Conservation (phyloP, 164 flowering plant species). For the Chloranthus sessilifolius region DNA sequence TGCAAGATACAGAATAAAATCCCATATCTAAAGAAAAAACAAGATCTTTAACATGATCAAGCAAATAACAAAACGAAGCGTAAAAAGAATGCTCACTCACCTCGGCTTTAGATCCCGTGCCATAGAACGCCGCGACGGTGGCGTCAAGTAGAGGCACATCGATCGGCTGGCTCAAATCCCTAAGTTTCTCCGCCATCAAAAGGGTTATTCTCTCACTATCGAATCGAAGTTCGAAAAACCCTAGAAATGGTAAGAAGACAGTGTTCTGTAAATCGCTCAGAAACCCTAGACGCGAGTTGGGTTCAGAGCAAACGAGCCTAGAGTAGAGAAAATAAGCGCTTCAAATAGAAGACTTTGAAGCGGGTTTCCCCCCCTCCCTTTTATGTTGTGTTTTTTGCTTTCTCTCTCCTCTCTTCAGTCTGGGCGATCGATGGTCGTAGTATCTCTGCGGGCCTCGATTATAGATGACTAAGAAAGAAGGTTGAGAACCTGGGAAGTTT, state of each 20-base stretch:
- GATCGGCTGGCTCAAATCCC: conserved; percentile 90
- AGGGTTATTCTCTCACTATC: neutral
- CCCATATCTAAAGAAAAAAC: too few species aligned
- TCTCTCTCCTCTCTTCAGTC: neutral
- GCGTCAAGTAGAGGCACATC: conserved; percentile 93
- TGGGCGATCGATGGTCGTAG: too few species aligned
- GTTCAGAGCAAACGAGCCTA: neutral
- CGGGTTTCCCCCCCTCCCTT: conserved; percentile 5
- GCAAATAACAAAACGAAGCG: too few species aligned
- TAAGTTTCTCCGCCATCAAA: conserved; percentile 86
- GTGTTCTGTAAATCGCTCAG: neutral
- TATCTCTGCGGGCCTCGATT: too few species aligned
- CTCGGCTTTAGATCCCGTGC: conserved; percentile 99
- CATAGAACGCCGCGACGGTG: conserved; percentile 93
- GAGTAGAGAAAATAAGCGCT: neutral
- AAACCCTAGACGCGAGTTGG: conserved; percentile 10
- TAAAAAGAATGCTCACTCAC: too few species aligned
- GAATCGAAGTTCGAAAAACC: conserved; percentile 5
- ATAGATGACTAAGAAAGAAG: too few species aligned
- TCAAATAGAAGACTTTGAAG: conserved; percentile 8
- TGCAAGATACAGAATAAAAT: too few species aligned
- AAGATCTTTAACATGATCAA: too few species aligned
- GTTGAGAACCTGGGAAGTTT: too few species aligned
- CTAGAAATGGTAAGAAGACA: neutral
- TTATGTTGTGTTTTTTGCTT: neutral